A percentile compares a stretch with the other conserved stretches of the same genome.
Evolutionary conservation across 2,329 filamentous ascomycete species (phyloP).

Genomic region (Colletotrichum karsti): DNA sequence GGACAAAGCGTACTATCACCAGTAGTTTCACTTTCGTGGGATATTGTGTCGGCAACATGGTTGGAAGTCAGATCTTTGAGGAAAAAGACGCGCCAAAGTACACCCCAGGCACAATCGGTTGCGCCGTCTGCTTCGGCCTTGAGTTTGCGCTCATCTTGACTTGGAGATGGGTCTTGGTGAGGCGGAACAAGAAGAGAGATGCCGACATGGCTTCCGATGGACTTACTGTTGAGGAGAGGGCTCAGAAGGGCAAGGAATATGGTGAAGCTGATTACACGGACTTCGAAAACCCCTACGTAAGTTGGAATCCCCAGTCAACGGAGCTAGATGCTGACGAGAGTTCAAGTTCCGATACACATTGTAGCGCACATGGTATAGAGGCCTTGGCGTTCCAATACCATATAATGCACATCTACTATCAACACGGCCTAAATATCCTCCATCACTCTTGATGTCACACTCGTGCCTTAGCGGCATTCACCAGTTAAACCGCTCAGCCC

Average conservation of each 20-base stretch:
- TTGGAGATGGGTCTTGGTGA: constrained; percentile 50
- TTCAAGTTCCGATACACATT: neutral
- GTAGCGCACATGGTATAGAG: neutral
- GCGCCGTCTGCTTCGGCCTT: constrained; percentile 47
- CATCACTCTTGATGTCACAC: too few relatives aligned
- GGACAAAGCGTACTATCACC: constrained; percentile 55
- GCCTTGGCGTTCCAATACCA: too few relatives aligned
- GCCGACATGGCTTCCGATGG: constrained; percentile 38
- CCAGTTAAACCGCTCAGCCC: too few relatives aligned
- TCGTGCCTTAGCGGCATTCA: too few relatives aligned
- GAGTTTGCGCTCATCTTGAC: constrained; percentile 45
- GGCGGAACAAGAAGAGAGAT: constrained; percentile 46
- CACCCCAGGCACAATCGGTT: constrained; percentile 49
- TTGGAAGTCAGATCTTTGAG: constrained; percentile 55
- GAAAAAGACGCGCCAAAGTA: constrained; percentile 52
- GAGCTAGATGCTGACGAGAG: neutral
- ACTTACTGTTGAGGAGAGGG: constrained; percentile 42
- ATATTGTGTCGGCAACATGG: constrained; percentile 58
- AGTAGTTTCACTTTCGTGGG: constrained; percentile 54
- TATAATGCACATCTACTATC: too few relatives aligned
- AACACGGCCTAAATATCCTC: too few relatives aligned
- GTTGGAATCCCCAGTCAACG: neutral
- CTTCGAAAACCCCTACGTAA: constrained; percentile 46
- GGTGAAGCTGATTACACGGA: constrained; percentile 48
- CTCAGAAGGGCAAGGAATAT: constrained; percentile 39